Conservation (phyloP, 148 eudicot genomes). For the Chenopodium berlandieri region DNA sequence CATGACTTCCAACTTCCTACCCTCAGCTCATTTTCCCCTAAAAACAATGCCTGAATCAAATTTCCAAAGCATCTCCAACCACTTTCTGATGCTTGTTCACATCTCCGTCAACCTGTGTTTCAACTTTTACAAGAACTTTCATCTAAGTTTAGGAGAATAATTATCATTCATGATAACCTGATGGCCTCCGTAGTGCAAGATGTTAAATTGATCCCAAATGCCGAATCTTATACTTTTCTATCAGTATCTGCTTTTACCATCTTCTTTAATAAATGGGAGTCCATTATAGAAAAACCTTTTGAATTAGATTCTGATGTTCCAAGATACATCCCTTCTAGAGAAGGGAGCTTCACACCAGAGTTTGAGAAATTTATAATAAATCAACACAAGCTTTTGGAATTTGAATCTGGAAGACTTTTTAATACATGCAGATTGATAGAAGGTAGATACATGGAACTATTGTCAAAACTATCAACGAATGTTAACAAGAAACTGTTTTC, state of each 20-base stretch:
- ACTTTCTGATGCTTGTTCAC: slow-evolving; percentile 29
- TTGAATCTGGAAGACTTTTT: slow-evolving; percentile 36
- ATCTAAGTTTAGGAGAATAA: slow-evolving; percentile 23
- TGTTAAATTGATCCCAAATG: slow-evolving; percentile 33
- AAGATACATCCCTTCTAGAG: slow-evolving; percentile 16
- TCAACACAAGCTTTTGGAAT: slow-evolving; percentile 23
- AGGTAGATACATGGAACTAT: slow-evolving; percentile 38
- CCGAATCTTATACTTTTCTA: slow-evolving; percentile 48
- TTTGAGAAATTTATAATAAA: slow-evolving; percentile 24
- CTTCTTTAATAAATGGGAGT: slow-evolving; percentile 32
- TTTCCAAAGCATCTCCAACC: slow-evolving; percentile 52
- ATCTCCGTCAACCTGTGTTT: slow-evolving; percentile 41
- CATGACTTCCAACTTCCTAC: slow-evolving; percentile 51
- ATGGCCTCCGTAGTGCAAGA: slow-evolving; percentile 57
- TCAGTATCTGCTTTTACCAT: slow-evolving; percentile 46
- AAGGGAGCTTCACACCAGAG: slow-evolving; percentile 39
- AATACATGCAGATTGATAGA: slow-evolving; percentile 46
- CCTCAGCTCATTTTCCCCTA: slow-evolving; percentile 27
- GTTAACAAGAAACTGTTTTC: slow-evolving; percentile 34
- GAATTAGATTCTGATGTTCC: slow-evolving; percentile 18
- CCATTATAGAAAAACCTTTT: slow-evolving; percentile 35
- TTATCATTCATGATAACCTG: slow-evolving; percentile 50
- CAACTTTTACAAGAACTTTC: slow-evolving; percentile 39
- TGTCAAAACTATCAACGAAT: slow-evolving; percentile 21
- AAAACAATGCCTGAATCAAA: slow-evolving; percentile 21